Conservation (phyloP, 306 rosid genomes). For the Alnus glutinosa region DNA sequence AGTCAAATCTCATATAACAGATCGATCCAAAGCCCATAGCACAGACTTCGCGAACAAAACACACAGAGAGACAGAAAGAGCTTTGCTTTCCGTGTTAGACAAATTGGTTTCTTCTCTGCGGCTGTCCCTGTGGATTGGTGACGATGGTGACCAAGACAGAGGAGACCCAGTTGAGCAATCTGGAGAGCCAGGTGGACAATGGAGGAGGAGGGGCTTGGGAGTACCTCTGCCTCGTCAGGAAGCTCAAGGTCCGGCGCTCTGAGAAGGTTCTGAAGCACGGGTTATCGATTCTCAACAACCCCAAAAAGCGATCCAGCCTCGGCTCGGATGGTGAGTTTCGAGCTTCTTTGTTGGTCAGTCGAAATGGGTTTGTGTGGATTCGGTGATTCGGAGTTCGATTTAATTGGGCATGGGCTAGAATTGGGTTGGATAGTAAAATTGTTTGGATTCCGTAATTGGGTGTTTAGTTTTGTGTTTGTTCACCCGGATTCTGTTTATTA, state of each 20-base stretch:
- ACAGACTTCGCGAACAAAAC: not conserved
- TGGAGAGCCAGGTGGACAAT: constrained; percentile 93
- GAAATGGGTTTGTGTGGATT: constrained; percentile 13
- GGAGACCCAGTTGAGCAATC: constrained; percentile 64
- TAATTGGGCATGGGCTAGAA: not conserved
- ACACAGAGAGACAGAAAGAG: not conserved
- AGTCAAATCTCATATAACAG: not conserved
- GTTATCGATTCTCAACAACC: constrained; percentile 75
- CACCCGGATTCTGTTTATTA: constrained; percentile 3
- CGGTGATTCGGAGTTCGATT: constrained; percentile 11
- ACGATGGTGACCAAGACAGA: constrained; percentile 88
- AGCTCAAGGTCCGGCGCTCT: constrained; percentile 89
- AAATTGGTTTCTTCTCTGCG: too few species aligned
- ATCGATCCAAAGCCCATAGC: not conserved
- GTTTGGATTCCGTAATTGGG: constrained; percentile 5
- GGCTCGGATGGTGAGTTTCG: constrained; percentile 69
- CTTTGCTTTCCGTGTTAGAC: too few species aligned
- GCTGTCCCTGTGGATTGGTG: constrained; percentile 26
- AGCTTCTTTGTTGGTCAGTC: not conserved
- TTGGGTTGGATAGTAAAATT: not conserved
- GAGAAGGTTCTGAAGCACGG: constrained; percentile 84
- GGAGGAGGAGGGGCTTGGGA: constrained; percentile 99
- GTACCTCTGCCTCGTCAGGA: constrained; percentile 70
- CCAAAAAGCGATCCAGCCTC: constrained; percentile 67
- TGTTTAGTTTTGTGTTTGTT: not conserved